Evolutionary conservation across 176 grass and related monocot genomes (phyloP), one percentile per base, ranked within the genome.

Genomic region (Carex littledalei): DNA sequence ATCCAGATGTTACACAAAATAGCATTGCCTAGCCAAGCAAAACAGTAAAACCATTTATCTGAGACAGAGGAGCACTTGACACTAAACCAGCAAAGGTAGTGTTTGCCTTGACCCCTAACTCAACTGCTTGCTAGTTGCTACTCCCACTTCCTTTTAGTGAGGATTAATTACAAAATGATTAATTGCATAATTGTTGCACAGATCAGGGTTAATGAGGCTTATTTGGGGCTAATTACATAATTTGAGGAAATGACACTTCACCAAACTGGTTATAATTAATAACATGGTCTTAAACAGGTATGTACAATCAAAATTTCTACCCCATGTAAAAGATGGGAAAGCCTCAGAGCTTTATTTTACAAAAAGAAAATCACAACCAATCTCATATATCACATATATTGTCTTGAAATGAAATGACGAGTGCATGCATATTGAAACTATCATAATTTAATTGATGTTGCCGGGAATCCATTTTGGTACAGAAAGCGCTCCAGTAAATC

Each of bases 401-500:
- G 60, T 52, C 10, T 54, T 76, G 20, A 55, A 77, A 77, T 77
- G 21, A 55, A 77, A 77, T 77, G 24, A 77, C 5, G 4, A 77
- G 49, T 17, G 22, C 20, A 77, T 77, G 49, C 13, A 54, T 77
- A 77, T 82, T 43, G 31, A 63, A 82, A 50, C 57, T 57, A 82
- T 60, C 55, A 62, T 64, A 45, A 22, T 22, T 82, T 6, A 54
- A 97, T 97, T 13, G 88, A 88, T 85, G 92, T 90, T 54, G 94
- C 92, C 7, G 78, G 85, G n/a, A 89, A 94, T 64, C 94, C 90
- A 82, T 86, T 94, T 87, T 54, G 67, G 49, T 86, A 83, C 52
- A 97, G 73, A 86, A 81, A 94, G 22, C 66, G 79, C 76, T 85
- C 72, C 88, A 97, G 66, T 11, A 80, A 89, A 73, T 97, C 92